phyloP scores from a whole-genome alignment of 495 filamentous ascomycete genomes.

The Hypoxylon cercidicola region DNA sequence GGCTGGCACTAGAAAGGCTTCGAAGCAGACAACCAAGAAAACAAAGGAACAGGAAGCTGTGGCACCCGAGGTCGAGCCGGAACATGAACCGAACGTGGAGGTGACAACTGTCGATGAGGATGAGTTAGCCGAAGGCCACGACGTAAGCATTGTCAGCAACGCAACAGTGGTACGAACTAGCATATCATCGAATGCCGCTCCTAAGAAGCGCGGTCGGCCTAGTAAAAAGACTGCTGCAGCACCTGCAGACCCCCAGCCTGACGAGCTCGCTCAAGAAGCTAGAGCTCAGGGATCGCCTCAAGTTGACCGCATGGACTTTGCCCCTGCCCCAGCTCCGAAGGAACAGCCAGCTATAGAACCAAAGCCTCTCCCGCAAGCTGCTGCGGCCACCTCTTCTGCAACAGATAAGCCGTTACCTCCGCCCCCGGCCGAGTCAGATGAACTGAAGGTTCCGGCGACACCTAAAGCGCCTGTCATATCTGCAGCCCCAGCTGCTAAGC shows the following conservation, averaged over 20 bases:
- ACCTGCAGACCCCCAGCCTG: conserved; percentile 19
- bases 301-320: conserved; percentile 10
- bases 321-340: conserved; percentile 6
- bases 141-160: conserved; percentile 55
- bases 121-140: conserved; percentile 48
- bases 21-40: conserved; percentile 59
- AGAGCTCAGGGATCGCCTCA: neutral
- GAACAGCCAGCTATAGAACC: conserved; percentile 20
- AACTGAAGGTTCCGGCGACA: conserved; percentile 47
- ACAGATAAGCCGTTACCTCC: conserved; percentile 46
- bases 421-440: conserved; percentile 40
- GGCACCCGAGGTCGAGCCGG: conserved; percentile 42
- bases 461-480: conserved; percentile 40
- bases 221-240: conserved; percentile 56
- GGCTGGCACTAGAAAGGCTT: conserved; percentile 52
- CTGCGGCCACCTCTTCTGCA: conserved; percentile 21
- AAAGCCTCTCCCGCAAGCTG: conserved; percentile 9
- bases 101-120: conserved; percentile 47
- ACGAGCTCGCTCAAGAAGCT: conserved; percentile 23
- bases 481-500: conserved; percentile 49
- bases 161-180: conserved; percentile 57
- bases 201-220: conserved; percentile 57
- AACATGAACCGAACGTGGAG: conserved; percentile 47
- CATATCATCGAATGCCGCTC: conserved; percentile 43
- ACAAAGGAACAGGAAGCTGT: conserved; percentile 50